Evolutionary conservation across 441 rosid genomes (phyloP).

Genomic region (Euphorbia celastroides): DNA sequence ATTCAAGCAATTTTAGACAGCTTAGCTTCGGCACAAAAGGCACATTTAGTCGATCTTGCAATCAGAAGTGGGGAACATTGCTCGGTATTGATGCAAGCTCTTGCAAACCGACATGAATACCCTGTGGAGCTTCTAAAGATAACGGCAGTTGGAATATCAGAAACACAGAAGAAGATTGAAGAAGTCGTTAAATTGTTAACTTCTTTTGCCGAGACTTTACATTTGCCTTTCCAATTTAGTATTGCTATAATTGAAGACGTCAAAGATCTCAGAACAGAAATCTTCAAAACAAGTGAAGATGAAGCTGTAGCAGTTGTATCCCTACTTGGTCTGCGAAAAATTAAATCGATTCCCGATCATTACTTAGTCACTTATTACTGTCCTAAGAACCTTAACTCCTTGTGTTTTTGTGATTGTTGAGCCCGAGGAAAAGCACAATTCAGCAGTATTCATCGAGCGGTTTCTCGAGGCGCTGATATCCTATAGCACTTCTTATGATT

Average conservation of each 20-base stretch:
- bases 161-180: conserved; percentile 11
- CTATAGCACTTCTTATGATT: conserved; percentile 24
- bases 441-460: neutral
- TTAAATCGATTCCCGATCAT: conserved; percentile 16
- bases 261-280: conserved; percentile 25
- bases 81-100: conserved; percentile 31
- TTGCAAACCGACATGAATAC: conserved; percentile 14
- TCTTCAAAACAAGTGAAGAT: conserved; percentile 19
- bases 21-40: conserved; percentile 14
- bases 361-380: conserved; percentile 20
- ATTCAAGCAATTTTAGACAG: conserved; percentile 27
- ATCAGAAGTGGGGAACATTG: conserved; percentile 22
- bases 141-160: conserved; percentile 23
- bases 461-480: neutral
- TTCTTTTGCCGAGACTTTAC: conserved; percentile 23
- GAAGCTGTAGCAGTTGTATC: conserved; percentile 29
- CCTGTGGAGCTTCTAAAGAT: conserved; percentile 34
- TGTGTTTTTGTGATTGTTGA: conserved; percentile 26
- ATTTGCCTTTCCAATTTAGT: conserved; percentile 28
- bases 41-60: conserved; percentile 28
- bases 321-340: conserved; percentile 13
- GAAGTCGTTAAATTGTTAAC: conserved; percentile 27
- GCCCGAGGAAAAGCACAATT: conserved; percentile 23
- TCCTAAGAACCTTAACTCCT: conserved; percentile 24
- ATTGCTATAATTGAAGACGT: conserved; percentile 18